These are phyloP conservation scores for Yamagishiella unicocca DNA, from an alignment of 139 green algal species.

Conservation along the genomic window DNA sequence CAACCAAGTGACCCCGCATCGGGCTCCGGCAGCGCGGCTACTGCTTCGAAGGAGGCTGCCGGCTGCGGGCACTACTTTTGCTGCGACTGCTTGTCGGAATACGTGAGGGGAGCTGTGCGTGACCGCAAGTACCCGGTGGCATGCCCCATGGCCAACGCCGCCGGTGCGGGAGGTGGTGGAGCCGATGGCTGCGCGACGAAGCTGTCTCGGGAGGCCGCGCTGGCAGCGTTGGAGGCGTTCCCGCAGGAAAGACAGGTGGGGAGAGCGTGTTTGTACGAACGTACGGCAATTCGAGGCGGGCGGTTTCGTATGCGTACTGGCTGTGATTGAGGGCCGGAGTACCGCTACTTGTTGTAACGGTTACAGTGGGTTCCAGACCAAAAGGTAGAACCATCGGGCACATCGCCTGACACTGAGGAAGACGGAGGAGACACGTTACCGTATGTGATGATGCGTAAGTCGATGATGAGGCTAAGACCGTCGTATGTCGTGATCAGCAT, in stretches of 20 bases:
- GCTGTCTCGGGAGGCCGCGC: neutral
- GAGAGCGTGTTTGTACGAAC: no score
- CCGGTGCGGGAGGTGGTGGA: neutral
- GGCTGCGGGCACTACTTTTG: conserved; percentile 55
- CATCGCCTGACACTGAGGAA: no score
- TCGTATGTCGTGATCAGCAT: neutral
- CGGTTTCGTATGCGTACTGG: neutral
- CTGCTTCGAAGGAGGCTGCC: neutral
- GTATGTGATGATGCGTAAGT: neutral
- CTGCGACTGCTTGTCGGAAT: conserved; percentile 53
- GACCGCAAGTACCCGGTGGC: conserved; percentile 52
- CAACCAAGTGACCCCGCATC: no score
- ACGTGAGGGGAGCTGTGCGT: conserved; percentile 45
- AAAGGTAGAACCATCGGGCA: no score
- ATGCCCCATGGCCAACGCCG: conserved; percentile 53
- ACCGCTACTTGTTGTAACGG: neutral
- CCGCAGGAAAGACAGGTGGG: neutral
- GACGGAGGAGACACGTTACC: neutral
- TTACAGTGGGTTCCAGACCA: no score
- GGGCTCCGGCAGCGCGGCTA: no score
- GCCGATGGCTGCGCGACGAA: neutral
- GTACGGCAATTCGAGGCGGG: no score
- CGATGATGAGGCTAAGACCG: neutral
- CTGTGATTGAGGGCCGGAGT: neutral
- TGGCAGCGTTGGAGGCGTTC: neutral